Percentiles rank a stretch among this genome's conserved stretches.
Conservation (phyloP, 768 basidiomycete species). For the Tubosaeta sp. region DNA sequence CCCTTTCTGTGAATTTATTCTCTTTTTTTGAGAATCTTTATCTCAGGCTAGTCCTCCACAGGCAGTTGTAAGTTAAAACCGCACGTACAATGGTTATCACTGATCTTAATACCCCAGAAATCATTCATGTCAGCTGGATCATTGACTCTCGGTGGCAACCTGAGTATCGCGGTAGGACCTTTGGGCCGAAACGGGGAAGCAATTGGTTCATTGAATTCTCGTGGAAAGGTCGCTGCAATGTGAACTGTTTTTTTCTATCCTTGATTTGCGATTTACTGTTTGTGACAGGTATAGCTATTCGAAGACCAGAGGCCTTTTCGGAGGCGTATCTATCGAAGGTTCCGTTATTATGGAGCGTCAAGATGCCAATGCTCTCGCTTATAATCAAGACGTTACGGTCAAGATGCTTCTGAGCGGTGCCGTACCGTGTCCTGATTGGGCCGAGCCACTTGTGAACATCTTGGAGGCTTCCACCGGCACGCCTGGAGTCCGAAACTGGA, state of each 20-base stretch:
- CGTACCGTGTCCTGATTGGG: constrained; percentile 76
- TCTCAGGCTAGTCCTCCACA: constrained; percentile 22
- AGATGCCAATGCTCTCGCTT: constrained; percentile 87
- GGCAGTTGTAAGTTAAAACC: constrained; percentile 53
- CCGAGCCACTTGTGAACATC: constrained; percentile 65
- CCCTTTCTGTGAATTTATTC: constrained; percentile 52
- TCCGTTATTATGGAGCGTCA: constrained; percentile 91
- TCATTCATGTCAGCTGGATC: constrained; percentile 96
- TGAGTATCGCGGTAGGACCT: constrained; percentile 87
- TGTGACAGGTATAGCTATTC: constrained; percentile 76
- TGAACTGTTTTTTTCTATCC: constrained; percentile 29
- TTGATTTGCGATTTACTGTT: constrained; percentile 1
- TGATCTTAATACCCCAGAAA: constrained; percentile 38
- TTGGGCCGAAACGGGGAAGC: constrained; percentile 94
- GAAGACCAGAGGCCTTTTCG: constrained; percentile 91
- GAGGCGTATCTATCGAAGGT: constrained; percentile 85
- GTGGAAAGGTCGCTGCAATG: constrained; percentile 91
- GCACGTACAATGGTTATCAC: not conserved
- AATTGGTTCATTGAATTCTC: constrained; percentile 72
- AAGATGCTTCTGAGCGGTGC: constrained; percentile 78
- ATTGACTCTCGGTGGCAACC: constrained; percentile 84
- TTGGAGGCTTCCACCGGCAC: constrained; percentile 69
- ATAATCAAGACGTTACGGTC: constrained; percentile 65
- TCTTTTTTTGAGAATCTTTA: constrained; percentile 3
- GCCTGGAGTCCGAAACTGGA: constrained; percentile 66